A percentile compares a stretch with the other conserved stretches of the same genome.
Conservation (phyloP, 2,329 filamentous ascomycete species). For the Sclerotinia spermophila region DNA sequence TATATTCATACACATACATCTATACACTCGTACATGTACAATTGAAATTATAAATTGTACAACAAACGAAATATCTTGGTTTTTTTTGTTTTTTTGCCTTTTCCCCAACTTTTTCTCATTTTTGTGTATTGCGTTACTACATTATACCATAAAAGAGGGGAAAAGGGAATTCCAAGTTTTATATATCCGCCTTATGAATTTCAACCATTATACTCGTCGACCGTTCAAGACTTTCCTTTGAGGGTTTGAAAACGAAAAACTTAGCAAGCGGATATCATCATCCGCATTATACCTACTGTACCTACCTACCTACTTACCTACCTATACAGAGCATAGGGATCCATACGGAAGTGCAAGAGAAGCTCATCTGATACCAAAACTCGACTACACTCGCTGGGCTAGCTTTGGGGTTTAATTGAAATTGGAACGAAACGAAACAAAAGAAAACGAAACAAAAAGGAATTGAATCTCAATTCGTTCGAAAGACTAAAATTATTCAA, state of each 20-base stretch:
- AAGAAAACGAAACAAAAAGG: background rate
- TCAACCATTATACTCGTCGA: background rate
- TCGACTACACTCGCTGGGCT: background rate
- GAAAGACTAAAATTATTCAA: background rate
- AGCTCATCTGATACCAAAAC: background rate
- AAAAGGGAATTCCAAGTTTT: background rate
- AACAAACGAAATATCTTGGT: background rate
- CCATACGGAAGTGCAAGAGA: background rate
- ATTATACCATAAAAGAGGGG: background rate
- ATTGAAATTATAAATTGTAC: background rate
- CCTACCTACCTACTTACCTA: background rate
- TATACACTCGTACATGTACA: constrained; percentile 3
- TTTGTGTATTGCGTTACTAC: background rate
- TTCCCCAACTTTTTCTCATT: background rate
- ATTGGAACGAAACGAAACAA: background rate
- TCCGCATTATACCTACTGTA: background rate
- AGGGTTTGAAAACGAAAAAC: background rate
- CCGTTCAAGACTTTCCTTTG: background rate
- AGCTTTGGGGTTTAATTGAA: background rate
- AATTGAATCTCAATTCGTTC: background rate
- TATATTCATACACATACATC: background rate
- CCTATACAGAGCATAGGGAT: no score
- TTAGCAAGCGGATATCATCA: background rate
- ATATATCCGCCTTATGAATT: background rate
- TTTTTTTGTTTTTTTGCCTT: background rate